phyloP scores from a whole-genome alignment of 805 yeast species.

The Lachancea meyersii region DNA sequence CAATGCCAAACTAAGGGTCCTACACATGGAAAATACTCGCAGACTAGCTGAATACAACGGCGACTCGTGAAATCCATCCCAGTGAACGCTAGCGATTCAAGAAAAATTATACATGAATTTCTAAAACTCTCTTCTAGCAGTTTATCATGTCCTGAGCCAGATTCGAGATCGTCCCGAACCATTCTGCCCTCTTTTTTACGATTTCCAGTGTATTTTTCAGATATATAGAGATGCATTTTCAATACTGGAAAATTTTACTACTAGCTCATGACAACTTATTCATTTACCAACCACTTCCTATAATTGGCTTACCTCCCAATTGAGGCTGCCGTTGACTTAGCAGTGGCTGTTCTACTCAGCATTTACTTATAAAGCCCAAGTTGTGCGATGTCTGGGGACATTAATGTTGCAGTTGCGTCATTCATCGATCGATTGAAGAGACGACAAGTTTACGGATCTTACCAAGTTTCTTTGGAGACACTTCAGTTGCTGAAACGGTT shows the following conservation, averaged over 20 bases:
- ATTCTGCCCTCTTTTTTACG: not conserved
- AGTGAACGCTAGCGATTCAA: not conserved
- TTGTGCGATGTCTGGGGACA: constrained; percentile 25
- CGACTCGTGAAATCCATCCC: constrained; percentile 10
- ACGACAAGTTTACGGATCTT: constrained; percentile 77
- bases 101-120: not conserved
- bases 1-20: constrained; percentile 34
- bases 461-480: constrained; percentile 76
- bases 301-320: not conserved
- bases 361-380: too few relatives aligned
- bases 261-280: not conserved
- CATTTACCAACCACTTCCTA: not conserved
- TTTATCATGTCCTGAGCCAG: not conserved
- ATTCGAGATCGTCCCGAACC: not conserved
- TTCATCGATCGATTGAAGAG: constrained; percentile 63
- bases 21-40: constrained; percentile 24
- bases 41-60: constrained; percentile 29
- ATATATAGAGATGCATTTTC: not conserved
- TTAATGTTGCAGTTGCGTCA: constrained; percentile 38
- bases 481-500: constrained; percentile 83
- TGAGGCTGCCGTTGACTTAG: too few relatives aligned
- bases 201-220: not conserved
- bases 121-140: not conserved
- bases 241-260: not conserved
- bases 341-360: too few relatives aligned